These are phyloP conservation scores for Penicillium sp. DNA, from an alignment of 2,329 filamentous ascomycete species.

Conservation along the genomic window DNA sequence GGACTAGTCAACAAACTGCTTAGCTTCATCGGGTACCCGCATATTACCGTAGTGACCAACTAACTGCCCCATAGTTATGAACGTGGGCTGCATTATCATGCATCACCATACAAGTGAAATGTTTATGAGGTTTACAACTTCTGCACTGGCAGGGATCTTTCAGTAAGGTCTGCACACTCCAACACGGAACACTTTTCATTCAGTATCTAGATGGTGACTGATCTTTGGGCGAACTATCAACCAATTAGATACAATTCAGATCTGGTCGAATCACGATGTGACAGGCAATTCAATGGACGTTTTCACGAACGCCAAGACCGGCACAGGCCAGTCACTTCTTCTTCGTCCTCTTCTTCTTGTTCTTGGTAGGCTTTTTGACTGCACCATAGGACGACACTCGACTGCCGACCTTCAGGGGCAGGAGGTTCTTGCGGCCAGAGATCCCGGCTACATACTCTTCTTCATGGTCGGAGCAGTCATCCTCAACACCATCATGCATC, in stretches of 20 bases:
- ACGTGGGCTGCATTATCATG: not conserved
- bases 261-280: not conserved
- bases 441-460: not conserved
- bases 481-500: not conserved
- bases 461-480: not conserved
- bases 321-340: not conserved
- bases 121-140: not conserved
- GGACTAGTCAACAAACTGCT: not conserved
- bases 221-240: not conserved
- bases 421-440: not conserved
- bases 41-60: not conserved
- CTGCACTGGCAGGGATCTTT: not conserved
- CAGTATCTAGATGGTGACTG: not conserved
- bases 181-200: no score
- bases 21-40: not conserved
- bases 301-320: not conserved
- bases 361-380: slow-evolving; percentile 15
- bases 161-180: no score
- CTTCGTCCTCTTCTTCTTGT: not conserved
- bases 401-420: not conserved
- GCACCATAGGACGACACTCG: not conserved
- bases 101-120: not conserved
- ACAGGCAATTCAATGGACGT: not conserved
- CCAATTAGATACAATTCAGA: no score
- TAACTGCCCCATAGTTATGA: no score